These are phyloP conservation scores for Neurospora sp. DNA, from an alignment of 495 filamentous ascomycete species.

Conservation along the genomic window DNA sequence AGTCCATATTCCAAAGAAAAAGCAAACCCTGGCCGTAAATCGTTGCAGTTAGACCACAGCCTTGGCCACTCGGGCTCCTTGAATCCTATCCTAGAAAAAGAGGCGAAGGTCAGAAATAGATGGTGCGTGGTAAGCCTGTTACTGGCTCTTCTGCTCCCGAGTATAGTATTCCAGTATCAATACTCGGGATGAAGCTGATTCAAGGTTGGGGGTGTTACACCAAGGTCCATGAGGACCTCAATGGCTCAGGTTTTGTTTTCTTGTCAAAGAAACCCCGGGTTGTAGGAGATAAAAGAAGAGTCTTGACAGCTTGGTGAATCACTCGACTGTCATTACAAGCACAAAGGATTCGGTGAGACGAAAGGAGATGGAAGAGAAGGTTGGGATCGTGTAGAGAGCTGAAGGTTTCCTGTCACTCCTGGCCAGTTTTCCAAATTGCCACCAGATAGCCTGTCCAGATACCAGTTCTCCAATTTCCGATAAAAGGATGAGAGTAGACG, in stretches of 20 bases:
- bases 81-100: background rate
- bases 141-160: background rate
- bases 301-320: background rate
- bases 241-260: background rate
- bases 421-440: background rate
- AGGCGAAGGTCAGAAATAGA: background rate
- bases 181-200: background rate
- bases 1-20: background rate
- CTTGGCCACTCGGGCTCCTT: background rate
- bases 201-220: background rate
- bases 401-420: background rate
- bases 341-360: background rate
- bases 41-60: background rate
- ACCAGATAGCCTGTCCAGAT: background rate
- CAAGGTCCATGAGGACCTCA: background rate
- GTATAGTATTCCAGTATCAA: background rate
- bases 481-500: background rate
- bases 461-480: background rate
- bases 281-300: background rate
- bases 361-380: background rate
- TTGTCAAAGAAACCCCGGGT: background rate
- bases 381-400: background rate
- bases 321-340: background rate
- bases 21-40: background rate
- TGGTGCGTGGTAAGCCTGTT: background rate